phyloP scores from a whole-genome alignment of 805 yeast genomes.

The Hanseniaspora lachancei region DNA sequence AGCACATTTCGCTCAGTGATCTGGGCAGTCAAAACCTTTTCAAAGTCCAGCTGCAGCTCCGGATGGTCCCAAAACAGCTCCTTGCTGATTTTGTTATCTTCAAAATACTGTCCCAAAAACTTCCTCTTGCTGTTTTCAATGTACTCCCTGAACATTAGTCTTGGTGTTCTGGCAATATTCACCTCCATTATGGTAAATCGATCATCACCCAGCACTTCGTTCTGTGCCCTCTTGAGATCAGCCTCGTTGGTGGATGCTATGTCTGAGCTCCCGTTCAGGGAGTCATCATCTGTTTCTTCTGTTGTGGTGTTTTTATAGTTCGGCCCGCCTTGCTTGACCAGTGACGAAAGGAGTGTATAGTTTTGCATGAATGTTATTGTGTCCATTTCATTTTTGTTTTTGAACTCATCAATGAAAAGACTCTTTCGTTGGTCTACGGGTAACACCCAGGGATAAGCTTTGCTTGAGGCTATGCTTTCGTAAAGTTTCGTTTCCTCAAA shows the following conservation, averaged over 20 bases:
- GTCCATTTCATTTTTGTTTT: not conserved
- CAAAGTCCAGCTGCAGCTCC: slow-evolving; percentile 17
- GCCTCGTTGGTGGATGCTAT: not conserved
- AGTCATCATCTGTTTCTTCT: not conserved
- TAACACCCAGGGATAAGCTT: not conserved
- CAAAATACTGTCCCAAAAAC: slow-evolving; percentile 8
- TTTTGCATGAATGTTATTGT: not conserved
- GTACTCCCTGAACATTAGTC: not conserved
- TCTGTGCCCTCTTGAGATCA: not conserved
- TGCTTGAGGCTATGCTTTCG: not conserved
- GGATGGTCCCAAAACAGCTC: slow-evolving; percentile 5
- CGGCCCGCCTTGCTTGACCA: slow-evolving; percentile 6
- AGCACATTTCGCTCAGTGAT: slow-evolving; percentile 26
- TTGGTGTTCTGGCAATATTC: not conserved
- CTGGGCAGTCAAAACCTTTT: slow-evolving; percentile 16
- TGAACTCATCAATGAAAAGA: not conserved
- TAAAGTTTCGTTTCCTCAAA: not conserved
- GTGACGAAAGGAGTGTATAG: not conserved
- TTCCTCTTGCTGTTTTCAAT: not conserved
- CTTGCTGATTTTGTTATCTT: not conserved
- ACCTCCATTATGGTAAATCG: not conserved
- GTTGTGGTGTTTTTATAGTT: not conserved
- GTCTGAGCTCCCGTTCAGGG: not conserved
- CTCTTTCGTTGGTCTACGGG: not conserved
- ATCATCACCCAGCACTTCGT: not conserved